Base-by-base conservation (phyloP, 1,284 basidiomycete genomes). In the Moniliella sp. region DNA sequence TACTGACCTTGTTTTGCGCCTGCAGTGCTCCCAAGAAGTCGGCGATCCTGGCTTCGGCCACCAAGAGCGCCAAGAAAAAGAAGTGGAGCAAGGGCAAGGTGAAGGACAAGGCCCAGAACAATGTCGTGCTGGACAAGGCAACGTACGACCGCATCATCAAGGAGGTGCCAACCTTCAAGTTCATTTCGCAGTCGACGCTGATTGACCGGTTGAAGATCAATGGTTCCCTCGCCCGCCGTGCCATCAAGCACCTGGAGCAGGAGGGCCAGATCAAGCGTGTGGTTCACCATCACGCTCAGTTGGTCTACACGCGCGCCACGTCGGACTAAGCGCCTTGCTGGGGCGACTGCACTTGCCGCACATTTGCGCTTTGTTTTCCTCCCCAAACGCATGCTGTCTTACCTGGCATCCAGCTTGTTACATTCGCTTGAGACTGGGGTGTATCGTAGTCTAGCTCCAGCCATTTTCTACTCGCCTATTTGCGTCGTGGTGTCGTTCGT, bases 41-140 rank as follows among this genome's bases (percentile, higher is more conserved):
- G 42, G 55, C 55, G 35, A 58, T 58, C 40, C 43, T 46, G 40
- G 53, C 55, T 31, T 47, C 53, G 36, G 56, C 56, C 43, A 37
- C 45, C 43, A 57, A 57, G 45, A 39, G 43, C 8, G 43, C 76
- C 46, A 93, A 93, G 74, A 94, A 94, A 74, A 94, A 94, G 78
- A 94, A 94, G 74, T 94, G 86, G 86, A 93, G 84, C 52, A 94
- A 94, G 74, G 86, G 86, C 65, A 91, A 91, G 69, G 84, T 93
- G 65, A 93, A 93, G 76, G 84, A 93, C 70, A 93, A 93, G 76
- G 57, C 62, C 43, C 59, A 64, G 45, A 82, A 88, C 71, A 74
- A 79, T 60, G 86, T 94, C 64, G 69, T 76, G 54, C 75, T 91
- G 21, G 57, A 61, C 48, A 45, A 48, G 26, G 46, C 71, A 34